Base-by-base conservation (phyloP, 148 eudicot genomes). In the Heliosperma pusillum region DNA sequence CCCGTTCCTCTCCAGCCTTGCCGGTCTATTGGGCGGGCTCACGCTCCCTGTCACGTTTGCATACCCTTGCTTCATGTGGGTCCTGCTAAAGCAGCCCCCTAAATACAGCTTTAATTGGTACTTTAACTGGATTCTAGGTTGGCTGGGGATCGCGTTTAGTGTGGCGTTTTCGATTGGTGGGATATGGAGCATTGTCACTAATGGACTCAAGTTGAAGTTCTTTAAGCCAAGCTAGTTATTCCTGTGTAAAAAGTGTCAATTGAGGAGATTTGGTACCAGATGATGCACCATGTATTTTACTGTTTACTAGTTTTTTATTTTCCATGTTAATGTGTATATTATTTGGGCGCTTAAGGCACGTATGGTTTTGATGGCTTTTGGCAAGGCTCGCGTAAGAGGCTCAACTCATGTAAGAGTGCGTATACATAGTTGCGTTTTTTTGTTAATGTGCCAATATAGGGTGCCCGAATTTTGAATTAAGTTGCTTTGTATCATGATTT, bases 31-130 rank as follows among this genome's bases (percentile, higher is more conserved):
- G 20, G 99, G 99, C 69, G 99, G 99, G 56, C 87, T 95, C 13
- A 95, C 99, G 1, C 89, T 95, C 16, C 99, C 99, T 0, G 99
- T 95, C 62, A 95, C 99, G 12, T 95, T 95, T 36, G 99, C 99
- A 0, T 95, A 95, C 81, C 99, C 99, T 42, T 92, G 99, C 83
- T 95, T 95, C 89, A 95, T 95, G 99, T 95, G 99, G 99, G 94
- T 90, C 60, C 89, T 95, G 59, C 87, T 95, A 29, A 95, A 95
- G 50, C 92, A 84, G 78, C 99, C 99, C 0, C 73, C 87, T 0
- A 92, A 87, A 74, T 82, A 81, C 78, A 90, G 93, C 86, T 89
- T 87, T 78, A 92, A 82, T 47, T 95, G 99, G 99, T 95, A 95
- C 56, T 88, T 92, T 11, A 83, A 95, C 77, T 95, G 99, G 99